A percentile compares a stretch with the other conserved stretches of the same genome.
phyloP scores from a whole-genome alignment of 805 yeast species.

The Wickerhamomyces strasburgensis region DNA sequence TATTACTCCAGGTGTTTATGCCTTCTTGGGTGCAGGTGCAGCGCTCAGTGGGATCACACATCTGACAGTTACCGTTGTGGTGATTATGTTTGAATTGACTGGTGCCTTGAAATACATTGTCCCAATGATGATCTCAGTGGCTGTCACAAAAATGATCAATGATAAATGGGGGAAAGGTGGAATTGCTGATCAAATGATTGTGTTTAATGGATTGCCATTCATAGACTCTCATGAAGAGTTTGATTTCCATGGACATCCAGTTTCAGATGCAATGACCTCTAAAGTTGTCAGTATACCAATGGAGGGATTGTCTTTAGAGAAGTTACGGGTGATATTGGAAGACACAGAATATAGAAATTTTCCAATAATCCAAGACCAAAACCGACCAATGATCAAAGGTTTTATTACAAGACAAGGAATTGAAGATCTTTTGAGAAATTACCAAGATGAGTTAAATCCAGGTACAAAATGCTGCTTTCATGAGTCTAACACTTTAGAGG shows the following conservation, averaged over 20 bases:
- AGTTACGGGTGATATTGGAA: conserved; percentile 30
- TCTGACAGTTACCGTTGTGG: conserved; percentile 86
- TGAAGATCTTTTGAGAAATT: conserved; percentile 25
- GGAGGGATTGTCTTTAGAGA: conserved; percentile 29
- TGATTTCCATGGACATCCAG: conserved; percentile 42
- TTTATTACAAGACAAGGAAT: conserved; percentile 40
- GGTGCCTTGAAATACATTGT: conserved; percentile 90
- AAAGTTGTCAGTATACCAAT: conserved; percentile 35
- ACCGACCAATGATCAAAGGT: conserved; percentile 39
- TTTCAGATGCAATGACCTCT: conserved; percentile 60
- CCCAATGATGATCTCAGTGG: conserved; percentile 95
- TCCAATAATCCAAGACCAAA: conserved; percentile 45
- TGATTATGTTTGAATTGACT: conserved; percentile 92
- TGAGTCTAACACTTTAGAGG: conserved; percentile 5
- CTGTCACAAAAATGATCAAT: conserved; percentile 75
- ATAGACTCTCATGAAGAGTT: conserved; percentile 70
- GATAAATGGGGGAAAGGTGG: conserved; percentile 80
- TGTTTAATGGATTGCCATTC: conserved; percentile 81
- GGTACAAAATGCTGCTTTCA: conserved; percentile 6
- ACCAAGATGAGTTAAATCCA: conserved; percentile 27
- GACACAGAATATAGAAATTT: conserved; percentile 40
- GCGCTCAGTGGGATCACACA: conserved; percentile 93
- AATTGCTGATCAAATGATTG: conserved; percentile 93
- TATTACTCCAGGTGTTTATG: conserved; percentile 91
- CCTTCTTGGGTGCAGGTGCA: conserved; percentile 94